Conservation (phyloP, 2,329 filamentous ascomycete species). For the Colletotrichum sp. region DNA sequence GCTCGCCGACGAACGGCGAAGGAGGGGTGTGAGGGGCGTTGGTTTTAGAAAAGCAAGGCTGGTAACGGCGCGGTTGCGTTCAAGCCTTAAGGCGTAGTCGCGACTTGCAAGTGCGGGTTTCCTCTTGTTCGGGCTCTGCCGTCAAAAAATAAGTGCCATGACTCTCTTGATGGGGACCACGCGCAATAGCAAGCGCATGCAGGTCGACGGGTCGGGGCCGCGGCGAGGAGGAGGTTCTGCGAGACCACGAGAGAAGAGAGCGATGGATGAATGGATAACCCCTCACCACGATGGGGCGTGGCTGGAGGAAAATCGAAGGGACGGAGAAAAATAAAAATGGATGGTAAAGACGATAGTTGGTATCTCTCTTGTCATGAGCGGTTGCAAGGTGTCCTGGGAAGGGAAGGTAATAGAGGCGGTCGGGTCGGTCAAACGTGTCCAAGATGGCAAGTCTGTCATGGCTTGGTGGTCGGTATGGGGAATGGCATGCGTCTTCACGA, state of each 20-base stretch:
- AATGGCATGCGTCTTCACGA: conserved; percentile 13
- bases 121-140: conserved; percentile 7
- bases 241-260: not conserved
- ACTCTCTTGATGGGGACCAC: conserved; percentile 3
- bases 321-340: not conserved
- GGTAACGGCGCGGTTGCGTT: conserved; percentile 9
- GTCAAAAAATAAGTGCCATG: conserved; percentile 10
- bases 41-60: conserved; percentile 1
- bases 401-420: conserved; percentile 6
- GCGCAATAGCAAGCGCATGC: conserved; percentile 2
- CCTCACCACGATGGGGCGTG: not conserved
- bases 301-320: not conserved
- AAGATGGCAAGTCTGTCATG: not conserved
- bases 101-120: not conserved
- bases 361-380: not conserved
- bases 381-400: not conserved
- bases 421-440: not conserved
- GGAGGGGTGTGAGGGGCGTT: conserved; percentile 2
- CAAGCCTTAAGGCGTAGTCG: conserved; percentile 8
- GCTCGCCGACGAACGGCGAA: not conserved
- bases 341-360: not conserved
- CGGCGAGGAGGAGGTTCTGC: not conserved
- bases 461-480: not conserved
- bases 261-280: not conserved
- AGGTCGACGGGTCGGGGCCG: not conserved